Percentiles rank a stretch among this genome's conserved stretches.
Evolutionary conservation across 345 rosid genomes (phyloP).

Genomic region (Salix viminalis): DNA sequence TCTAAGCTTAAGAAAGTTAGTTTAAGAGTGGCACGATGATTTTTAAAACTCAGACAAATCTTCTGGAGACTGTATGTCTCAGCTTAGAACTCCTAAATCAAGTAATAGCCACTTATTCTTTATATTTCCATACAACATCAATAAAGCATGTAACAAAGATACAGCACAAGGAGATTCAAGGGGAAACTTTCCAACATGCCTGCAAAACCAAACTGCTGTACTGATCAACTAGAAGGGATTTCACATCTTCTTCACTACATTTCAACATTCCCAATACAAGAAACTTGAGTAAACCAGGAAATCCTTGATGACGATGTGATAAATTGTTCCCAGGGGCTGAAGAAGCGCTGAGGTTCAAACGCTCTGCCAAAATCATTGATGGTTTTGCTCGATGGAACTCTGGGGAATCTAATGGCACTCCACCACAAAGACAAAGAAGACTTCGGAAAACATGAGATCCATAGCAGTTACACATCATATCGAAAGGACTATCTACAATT

Average conservation of each 20-base stretch:
- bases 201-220: slow-evolving; percentile 86
- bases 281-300: slow-evolving; percentile 55
- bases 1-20: background rate
- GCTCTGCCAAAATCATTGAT: slow-evolving; percentile 53
- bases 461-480: slow-evolving; percentile 71
- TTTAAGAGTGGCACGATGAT: background rate
- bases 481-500: slow-evolving; percentile 52
- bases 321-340: slow-evolving; percentile 29
- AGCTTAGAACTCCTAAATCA: background rate
- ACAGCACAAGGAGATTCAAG: background rate
- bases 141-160: background rate
- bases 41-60: background rate
- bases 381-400: slow-evolving; percentile 66
- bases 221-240: slow-evolving; percentile 60
- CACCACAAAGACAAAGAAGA: slow-evolving; percentile 86
- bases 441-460: slow-evolving; percentile 95
- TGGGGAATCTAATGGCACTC: slow-evolving; percentile 64
- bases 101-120: background rate
- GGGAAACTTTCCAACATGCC: slow-evolving; percentile 34
- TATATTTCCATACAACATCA: too few species aligned
- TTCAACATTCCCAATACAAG: slow-evolving; percentile 63
- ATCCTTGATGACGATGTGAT: slow-evolving; percentile 42
- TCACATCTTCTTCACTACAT: slow-evolving; percentile 43
- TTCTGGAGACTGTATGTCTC: background rate
- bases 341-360: slow-evolving; percentile 62